Base-by-base conservation (phyloP, 2,329 filamentous ascomycete species). In the Stemphylium lycopersici region DNA sequence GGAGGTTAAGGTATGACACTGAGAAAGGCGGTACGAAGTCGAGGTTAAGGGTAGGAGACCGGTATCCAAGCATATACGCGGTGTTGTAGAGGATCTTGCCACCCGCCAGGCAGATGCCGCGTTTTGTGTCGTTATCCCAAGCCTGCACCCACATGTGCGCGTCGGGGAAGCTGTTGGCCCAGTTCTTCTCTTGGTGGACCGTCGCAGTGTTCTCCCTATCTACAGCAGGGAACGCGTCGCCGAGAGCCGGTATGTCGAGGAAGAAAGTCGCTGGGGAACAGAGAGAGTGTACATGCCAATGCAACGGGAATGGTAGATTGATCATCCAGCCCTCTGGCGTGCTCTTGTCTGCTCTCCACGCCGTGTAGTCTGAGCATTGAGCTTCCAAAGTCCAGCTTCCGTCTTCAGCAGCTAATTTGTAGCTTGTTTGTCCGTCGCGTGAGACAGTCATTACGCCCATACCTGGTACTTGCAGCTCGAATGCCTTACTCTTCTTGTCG, bases 101-200 rank as follows among this genome's bases (percentile, higher is more conserved):
- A 12, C 72, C 71, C 0, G 72, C 71, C 4, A 73, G 65, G 55
- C 67, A 72, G 1, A 75, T 58, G 1, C 67, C 65, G 16, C 56
- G 58, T 36, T 65, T 58, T 3, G 56, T 31, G 3, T 58, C 49
- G 4, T 53, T 46, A 13, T 65, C 56, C 47, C 66, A 67, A 13
- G 70, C 70, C 48, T 74, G 71, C 15, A 74, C 60, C 72, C 72
- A 74, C 57, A 74, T 70, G 41, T 75, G 79, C 15, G 77, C 73
- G 2, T 74, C 69, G 0, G 79, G 78, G 58, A 81, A 82, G 24
- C 71, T 75, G 36, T 68, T 67, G 1, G 79, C 80, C 79, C 79
- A 82, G 58, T 82, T 82, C 66, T 82, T 83, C 59, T 82, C 80
- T 47, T 80, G 75, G 59, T 82, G 80, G 1, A 81, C 73, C 2